Evolutionary conservation across 495 filamentous ascomycete genomes (phyloP).

Genomic region (Letharia columbiana): DNA sequence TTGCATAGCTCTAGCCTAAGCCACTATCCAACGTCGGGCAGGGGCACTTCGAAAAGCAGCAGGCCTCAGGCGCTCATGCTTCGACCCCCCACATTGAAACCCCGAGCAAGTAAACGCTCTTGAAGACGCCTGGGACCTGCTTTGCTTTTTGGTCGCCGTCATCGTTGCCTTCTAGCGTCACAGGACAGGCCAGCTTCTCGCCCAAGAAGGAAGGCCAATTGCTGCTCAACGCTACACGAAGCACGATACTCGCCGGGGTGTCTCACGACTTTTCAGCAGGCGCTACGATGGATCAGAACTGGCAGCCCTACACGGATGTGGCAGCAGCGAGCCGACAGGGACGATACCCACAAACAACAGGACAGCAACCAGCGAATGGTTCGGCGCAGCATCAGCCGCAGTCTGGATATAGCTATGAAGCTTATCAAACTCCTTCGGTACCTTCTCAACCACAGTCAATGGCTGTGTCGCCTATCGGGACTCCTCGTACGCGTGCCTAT

Average conservation of each 20-base stretch:
- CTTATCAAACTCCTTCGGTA: constrained; percentile 52
- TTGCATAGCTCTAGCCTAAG: constrained; percentile 13
- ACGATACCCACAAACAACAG: constrained; percentile 23
- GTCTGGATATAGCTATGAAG: constrained; percentile 64
- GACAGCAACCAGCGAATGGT: constrained; percentile 21
- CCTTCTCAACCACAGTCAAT: constrained; percentile 49
- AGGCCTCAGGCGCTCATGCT: constrained; percentile 15
- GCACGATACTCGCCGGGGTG: not conserved
- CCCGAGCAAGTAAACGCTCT: constrained; percentile 11
- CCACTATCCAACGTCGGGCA: constrained; percentile 15
- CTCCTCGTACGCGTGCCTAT: constrained; percentile 59
- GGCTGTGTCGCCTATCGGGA: constrained; percentile 55
- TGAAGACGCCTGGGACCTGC: constrained; percentile 4
- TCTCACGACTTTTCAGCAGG: not conserved
- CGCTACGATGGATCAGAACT: constrained; percentile 42
- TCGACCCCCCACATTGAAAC: constrained; percentile 1
- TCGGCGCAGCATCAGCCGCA: constrained; percentile 42
- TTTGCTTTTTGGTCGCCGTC: not conserved
- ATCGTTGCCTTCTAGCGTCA: not conserved
- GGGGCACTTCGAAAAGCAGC: constrained; percentile 12
- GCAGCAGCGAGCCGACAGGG: constrained; percentile 19
- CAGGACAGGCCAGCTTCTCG: not conserved
- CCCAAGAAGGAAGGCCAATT: not conserved
- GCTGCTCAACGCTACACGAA: not conserved
- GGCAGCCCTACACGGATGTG: constrained; percentile 45